Percentiles rank a stretch among this genome's conserved stretches.
phyloP scores from a whole-genome alignment of 2,329 filamentous ascomycete species.

The Tolypocladium tropicale region DNA sequence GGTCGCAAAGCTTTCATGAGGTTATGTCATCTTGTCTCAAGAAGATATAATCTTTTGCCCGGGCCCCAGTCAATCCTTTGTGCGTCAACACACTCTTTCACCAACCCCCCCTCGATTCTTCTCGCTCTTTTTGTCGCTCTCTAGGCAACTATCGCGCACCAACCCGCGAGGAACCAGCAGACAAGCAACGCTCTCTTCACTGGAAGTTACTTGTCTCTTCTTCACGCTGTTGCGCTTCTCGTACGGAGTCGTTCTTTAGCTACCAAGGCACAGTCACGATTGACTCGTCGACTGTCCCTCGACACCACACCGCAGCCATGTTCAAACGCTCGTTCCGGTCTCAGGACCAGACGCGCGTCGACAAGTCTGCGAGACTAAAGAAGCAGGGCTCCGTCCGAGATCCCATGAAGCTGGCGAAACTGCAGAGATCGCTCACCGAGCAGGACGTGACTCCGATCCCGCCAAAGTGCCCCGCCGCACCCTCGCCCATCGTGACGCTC shows the following conservation, averaged over 20 bases:
- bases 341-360: slow-evolving; percentile 62
- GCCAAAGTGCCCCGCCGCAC: slow-evolving; percentile 14
- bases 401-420: slow-evolving; percentile 69
- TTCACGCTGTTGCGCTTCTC: not conserved
- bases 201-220: slow-evolving; percentile 1
- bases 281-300: not conserved
- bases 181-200: slow-evolving; percentile 2
- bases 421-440: slow-evolving; percentile 71
- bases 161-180: not conserved
- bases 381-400: slow-evolving; percentile 49
- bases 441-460: slow-evolving; percentile 19
- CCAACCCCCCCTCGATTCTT: slow-evolving; percentile 17
- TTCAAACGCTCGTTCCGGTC: slow-evolving; percentile 87
- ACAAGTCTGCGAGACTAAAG: slow-evolving; percentile 80
- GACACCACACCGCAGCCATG: slow-evolving; percentile 45
- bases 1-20: slow-evolving; percentile 46
- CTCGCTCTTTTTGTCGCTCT: slow-evolving; percentile 46
- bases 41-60: slow-evolving; percentile 38
- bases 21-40: slow-evolving; percentile 38
- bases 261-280: not conserved
- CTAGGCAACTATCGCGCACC: slow-evolving; percentile 19
- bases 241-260: slow-evolving; percentile 12
- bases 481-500: slow-evolving; percentile 74
- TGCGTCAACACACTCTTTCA: slow-evolving; percentile 26
- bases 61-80: slow-evolving; percentile 41